Base-by-base conservation (phyloP, 805 yeast species). In the Wickerhamiella bombiphila region DNA sequence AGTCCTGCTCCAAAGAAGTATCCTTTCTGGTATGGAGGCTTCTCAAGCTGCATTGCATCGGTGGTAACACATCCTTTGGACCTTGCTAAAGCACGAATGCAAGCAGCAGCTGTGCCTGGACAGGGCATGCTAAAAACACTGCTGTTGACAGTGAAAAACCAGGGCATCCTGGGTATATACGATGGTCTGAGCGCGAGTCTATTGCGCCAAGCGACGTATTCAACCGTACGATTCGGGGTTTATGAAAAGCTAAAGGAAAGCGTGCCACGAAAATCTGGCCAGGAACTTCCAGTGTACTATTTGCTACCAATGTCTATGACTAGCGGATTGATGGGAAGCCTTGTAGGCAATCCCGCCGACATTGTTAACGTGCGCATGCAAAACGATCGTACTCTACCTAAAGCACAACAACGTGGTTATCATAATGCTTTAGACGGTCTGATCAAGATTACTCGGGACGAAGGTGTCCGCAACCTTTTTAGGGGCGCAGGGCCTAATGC, bases 341-440 rank as follows among this genome's bases (percentile, higher is more conserved):
- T 81, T 17, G 78, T 80, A 2, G 94, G 94, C 17, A 82, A 82
- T 53, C 93, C 94, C 3, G 74, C 91, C 1, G 94, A 82, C 54
- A 78, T 82, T 11, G 83, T 80, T 28, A 82, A 82, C 49, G 80
- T 82, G 45, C 70, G 94, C 59, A 82, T 82, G 94, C 94, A 82
- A 56, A 82, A 82, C 55, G 94, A 82, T 52, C 72, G 78, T 5
- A 61, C 85, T 0, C 62, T 80, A 42, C 80, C 85, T 3, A 40
- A 58, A 3, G 74, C 64, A 2, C 66, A 74, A 46, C 68, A 85
- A 54, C 68, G 94, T 55, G 72, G 78, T 52, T 82, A 83, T 55
- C 65, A 66, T 36, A 75, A 83, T 56, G 93, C 91, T 0, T 49
- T 82, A 28, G 86, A 82, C 54, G 94, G 94, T 13, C 57, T 83